These are phyloP conservation scores for Erodium texanum DNA, from an alignment of 441 rosid species.

Conservation along the genomic window DNA sequence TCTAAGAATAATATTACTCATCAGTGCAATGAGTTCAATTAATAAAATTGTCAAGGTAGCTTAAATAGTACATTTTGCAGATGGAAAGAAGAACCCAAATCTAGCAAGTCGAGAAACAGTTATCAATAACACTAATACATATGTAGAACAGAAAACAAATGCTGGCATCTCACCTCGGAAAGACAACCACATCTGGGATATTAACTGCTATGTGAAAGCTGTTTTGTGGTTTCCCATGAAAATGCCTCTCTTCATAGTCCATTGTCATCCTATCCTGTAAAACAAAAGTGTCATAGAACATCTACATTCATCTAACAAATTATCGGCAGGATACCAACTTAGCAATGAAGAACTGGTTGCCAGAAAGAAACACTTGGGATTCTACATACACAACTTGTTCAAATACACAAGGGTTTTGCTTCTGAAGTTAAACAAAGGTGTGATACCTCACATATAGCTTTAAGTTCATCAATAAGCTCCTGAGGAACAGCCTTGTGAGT, in stretches of 20 bases:
- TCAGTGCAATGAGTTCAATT: too few species aligned
- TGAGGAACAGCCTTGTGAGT: slow-evolving; percentile 45
- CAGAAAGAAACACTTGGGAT: neutral
- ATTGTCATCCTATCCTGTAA: slow-evolving; percentile 61
- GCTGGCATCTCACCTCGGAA: slow-evolving; percentile 49
- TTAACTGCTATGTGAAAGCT: slow-evolving; percentile 89
- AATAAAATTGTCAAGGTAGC: too few species aligned
- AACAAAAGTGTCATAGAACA: neutral
- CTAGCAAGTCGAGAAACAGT: neutral
- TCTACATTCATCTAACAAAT: neutral
- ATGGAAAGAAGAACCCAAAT: too few species aligned
- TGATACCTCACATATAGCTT: slow-evolving; percentile 54
- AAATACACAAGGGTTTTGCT: neutral
- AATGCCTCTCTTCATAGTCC: slow-evolving; percentile 76
- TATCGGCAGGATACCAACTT: neutral
- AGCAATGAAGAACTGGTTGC: neutral
- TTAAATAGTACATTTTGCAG: too few species aligned
- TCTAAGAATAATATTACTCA: too few species aligned
- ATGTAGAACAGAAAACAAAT: neutral
- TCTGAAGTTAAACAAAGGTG: slow-evolving; percentile 1
- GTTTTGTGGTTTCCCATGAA: slow-evolving; percentile 86
- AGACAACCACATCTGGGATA: slow-evolving; percentile 86
- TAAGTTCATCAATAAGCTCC: slow-evolving; percentile 54
- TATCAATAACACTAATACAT: neutral
- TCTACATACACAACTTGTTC: too few species aligned